Conservation (phyloP, 352 stramenopile species). For the Globisporangium emineosum region DNA sequence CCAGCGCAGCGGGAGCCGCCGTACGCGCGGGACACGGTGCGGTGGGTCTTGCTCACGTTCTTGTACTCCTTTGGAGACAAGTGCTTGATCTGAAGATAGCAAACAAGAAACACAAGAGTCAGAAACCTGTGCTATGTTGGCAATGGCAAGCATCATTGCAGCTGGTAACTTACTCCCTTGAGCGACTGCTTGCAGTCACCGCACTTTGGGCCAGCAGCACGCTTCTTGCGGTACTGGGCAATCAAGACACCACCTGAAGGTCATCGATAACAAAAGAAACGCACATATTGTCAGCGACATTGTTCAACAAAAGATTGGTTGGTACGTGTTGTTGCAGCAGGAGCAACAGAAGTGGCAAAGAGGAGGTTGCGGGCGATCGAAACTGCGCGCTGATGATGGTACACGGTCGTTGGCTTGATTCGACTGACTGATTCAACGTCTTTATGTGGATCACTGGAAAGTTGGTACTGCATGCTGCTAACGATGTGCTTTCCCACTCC, state of each 20-base stretch:
- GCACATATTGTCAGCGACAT: not conserved
- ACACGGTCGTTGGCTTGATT: not conserved
- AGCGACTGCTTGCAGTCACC: slow-evolving; percentile 95
- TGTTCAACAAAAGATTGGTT: not conserved
- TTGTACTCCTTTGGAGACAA: slow-evolving; percentile 70
- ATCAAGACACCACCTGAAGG: slow-evolving; percentile 86
- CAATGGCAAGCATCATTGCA: not conserved
- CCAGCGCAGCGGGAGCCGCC: slow-evolving; percentile 91
- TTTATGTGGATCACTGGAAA: not conserved
- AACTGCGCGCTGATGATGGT: not conserved
- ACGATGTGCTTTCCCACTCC: not conserved
- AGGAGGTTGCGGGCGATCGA: not conserved
- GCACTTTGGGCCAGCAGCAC: slow-evolving; percentile 92
- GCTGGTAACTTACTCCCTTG: slow-evolving; percentile 39
- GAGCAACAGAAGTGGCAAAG: not conserved
- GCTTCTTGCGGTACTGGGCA: slow-evolving; percentile 95
- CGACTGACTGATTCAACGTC: not conserved
- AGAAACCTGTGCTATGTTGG: not conserved
- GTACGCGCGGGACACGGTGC: slow-evolving; percentile 96
- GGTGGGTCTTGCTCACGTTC: slow-evolving; percentile 86
- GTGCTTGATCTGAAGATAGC: slow-evolving; percentile 74
- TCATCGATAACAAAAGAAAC: not conserved
- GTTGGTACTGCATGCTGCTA: not conserved
- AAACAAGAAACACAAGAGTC: slow-evolving; percentile 7
- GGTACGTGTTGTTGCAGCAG: not conserved